Conservation (phyloP, 495 filamentous ascomycete genomes). For the Podospora sp. region DNA sequence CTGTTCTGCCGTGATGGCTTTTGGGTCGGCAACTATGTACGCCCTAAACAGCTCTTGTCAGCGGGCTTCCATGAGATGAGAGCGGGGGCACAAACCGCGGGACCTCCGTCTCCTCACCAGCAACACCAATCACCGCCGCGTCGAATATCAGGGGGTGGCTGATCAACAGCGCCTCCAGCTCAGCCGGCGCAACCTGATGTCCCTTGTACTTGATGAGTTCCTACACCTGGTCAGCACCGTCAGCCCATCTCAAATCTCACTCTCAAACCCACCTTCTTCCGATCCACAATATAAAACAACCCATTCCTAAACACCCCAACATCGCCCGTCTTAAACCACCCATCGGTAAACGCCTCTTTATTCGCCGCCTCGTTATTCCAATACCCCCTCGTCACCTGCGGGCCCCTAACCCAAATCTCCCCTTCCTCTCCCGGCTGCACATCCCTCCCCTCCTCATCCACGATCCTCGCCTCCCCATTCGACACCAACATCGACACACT, state of each 20-base stretch:
- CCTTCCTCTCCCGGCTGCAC: constrained; percentile 44
- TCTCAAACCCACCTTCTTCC: constrained; percentile 58
- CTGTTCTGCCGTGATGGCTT: constrained; percentile 27
- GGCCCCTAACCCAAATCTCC: constrained; percentile 46
- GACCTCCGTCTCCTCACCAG: constrained; percentile 69
- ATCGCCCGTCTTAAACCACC: constrained; percentile 78
- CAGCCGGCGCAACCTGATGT: constrained; percentile 77
- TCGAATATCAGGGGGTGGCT: constrained; percentile 71
- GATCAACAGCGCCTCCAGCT: constrained; percentile 74
- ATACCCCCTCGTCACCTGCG: constrained; percentile 69
- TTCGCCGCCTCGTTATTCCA: constrained; percentile 66
- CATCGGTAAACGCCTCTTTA: constrained; percentile 55
- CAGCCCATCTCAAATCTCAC: constrained; percentile 1
- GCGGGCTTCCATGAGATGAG: neutral
- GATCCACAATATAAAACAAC: constrained; percentile 63
- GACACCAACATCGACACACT: constrained; percentile 46
- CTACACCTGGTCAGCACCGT: constrained; percentile 11
- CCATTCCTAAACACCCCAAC: constrained; percentile 55
- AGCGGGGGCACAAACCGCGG: constrained; percentile 44
- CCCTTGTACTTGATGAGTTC: constrained; percentile 56
- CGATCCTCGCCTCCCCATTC: constrained; percentile 56
- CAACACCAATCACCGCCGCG: constrained; percentile 76
- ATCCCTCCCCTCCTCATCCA: constrained; percentile 46
- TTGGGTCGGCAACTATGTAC: constrained; percentile 61
- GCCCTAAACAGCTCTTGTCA: constrained; percentile 48